Evolutionary conservation across 768 basidiomycete genomes (phyloP).

Genomic region (Suillus subalutaceus): DNA sequence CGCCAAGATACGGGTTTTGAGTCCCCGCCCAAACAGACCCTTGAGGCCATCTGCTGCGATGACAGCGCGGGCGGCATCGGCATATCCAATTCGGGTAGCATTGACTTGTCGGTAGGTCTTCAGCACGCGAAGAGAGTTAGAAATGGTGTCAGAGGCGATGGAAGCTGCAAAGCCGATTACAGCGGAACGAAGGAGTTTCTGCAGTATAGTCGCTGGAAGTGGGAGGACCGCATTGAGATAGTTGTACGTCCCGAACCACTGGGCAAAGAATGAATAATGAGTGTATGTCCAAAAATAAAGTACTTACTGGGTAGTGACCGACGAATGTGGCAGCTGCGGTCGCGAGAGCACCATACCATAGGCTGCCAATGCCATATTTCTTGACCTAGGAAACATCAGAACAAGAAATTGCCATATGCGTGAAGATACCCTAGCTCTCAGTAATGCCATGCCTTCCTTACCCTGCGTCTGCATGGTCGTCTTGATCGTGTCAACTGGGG

Average conservation of each 20-base stretch:
- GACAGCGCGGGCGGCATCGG: conserved; percentile 76
- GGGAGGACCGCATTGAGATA: conserved; percentile 70
- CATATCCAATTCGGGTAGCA: conserved; percentile 77
- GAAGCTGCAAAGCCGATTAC: conserved; percentile 92
- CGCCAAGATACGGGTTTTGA: conserved; percentile 86
- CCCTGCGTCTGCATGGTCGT: conserved; percentile 96
- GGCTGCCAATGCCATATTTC: conserved; percentile 70
- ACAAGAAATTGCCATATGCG: neutral
- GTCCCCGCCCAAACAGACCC: conserved; percentile 85
- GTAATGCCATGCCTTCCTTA: conserved; percentile 61
- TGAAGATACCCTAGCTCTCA: conserved; percentile 60
- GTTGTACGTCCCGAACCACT: conserved; percentile 91
- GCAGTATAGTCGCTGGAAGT: conserved; percentile 46
- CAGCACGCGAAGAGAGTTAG: conserved; percentile 88
- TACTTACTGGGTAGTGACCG: conserved; percentile 80
- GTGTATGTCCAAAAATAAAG: conserved; percentile 4
- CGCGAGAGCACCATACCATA: conserved; percentile 92
- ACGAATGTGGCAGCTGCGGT: conserved; percentile 95
- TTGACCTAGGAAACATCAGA: conserved; percentile 50
- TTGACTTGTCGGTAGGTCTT: conserved; percentile 97
- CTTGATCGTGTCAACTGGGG: conserved; percentile 92
- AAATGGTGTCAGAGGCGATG: conserved; percentile 80
- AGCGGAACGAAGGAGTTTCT: conserved; percentile 77
- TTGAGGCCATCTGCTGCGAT: conserved; percentile 72
- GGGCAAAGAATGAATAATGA: conserved; percentile 19